Evolutionary conservation across 23 red algal species (phyloP), one percentile per base, ranked within the genome.

Genomic region (Gracilariopsis chorda): DNA sequence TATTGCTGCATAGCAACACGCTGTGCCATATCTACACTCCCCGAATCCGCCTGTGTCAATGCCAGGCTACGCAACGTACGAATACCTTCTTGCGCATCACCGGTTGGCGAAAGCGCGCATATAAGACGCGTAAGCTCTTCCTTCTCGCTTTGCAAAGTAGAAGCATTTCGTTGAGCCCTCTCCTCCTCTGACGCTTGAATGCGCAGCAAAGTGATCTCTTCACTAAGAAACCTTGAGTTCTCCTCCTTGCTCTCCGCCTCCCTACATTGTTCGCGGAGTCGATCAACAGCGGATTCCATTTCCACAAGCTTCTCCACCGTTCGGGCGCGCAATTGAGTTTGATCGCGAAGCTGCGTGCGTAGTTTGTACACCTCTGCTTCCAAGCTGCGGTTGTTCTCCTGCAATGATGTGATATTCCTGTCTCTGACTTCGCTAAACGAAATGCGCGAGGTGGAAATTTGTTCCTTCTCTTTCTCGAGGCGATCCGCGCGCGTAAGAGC

Each of bases 31-130:
- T 59, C 34, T 3, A 48, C 13, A 21, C 63, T 86, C 17, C 61
- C 61, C 23, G 23, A 48, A 12, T 12, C 82, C 11, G 33, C 48
- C 35, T 33, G 46, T 2, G 20, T 48, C 23, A 29, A 7, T 7
- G 48, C 52, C 17, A 65, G 45, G 51, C 39, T 48, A 5, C 40
- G 65, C 32, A 89, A 37, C 10, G 78, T 89, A 37, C 44, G 48
- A 64, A 89, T 60, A 1, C 85, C 85, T 78, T 89, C 85, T n/a
- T 77, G 69, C 0, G 69, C 85, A 63, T 77, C 69, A 29, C 85
- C 65, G 51, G 70, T 65, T 14, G 48, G 47, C 32, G 85, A 89
- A 1, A 89, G 51, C 21, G 42, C 72, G 9, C 47, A 47, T 5
- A 89, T 76, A 10, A 89, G 48, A 60, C 51, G 30, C 2, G 52